Conservation (phyloP, 1,284 basidiomycete species). For the Clitocybe nebularis region DNA sequence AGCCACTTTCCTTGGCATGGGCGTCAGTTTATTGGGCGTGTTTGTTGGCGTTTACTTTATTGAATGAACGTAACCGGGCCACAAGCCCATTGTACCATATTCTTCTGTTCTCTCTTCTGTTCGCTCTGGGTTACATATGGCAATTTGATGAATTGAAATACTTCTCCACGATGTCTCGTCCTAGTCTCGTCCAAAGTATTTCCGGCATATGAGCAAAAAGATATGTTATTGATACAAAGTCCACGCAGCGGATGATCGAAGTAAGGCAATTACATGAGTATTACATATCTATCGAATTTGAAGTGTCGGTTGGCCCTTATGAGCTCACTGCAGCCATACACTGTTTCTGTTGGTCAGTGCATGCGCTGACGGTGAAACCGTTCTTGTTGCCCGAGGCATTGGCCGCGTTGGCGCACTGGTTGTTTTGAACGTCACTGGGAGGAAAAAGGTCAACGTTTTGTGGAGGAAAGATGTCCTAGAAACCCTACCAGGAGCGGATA, state of each 20-base stretch:
- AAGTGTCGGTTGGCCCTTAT: too few relatives aligned
- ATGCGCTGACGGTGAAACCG: conserved; percentile 37
- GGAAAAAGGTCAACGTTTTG: conserved; percentile 2
- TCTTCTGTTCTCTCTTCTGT: too few relatives aligned
- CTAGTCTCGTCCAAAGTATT: too few relatives aligned
- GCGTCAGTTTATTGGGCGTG: conserved; percentile 1
- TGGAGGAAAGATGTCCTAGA: not conserved
- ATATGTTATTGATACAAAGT: too few relatives aligned
- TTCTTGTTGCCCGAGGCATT: conserved; percentile 37
- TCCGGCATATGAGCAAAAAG: too few relatives aligned
- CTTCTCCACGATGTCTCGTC: too few relatives aligned
- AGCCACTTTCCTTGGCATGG: conserved; percentile 7
- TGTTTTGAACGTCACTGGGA: conserved; percentile 40
- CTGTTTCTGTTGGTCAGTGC: conserved; percentile 31
- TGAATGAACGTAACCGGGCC: not conserved
- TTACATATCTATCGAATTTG: too few relatives aligned
- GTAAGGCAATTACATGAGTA: too few relatives aligned
- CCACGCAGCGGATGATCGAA: too few relatives aligned
- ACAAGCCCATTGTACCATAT: not conserved
- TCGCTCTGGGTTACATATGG: too few relatives aligned
- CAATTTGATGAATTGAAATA: too few relatives aligned
- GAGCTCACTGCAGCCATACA: conserved; percentile 24
- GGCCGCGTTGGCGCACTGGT: conserved; percentile 40
- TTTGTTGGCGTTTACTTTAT: not conserved
- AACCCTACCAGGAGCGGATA: conserved; percentile 35